Base-by-base conservation (phyloP, 768 basidiomycete species). In the Trametes gibbosa region DNA sequence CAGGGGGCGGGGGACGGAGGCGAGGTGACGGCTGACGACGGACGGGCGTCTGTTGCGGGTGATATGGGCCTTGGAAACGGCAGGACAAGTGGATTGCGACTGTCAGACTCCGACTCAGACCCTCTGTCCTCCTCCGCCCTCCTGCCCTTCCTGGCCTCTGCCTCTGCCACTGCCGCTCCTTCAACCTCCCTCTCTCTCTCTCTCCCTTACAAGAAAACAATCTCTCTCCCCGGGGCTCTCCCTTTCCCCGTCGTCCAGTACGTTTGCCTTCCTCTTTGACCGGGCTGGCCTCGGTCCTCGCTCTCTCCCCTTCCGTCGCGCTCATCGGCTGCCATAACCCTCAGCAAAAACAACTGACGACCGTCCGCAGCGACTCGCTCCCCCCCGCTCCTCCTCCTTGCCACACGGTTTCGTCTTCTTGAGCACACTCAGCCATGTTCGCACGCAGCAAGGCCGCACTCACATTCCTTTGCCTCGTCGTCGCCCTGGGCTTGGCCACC, bases 391-490 rank as follows among this genome's bases (percentile, higher is more conserved):
- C 54, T 52, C 52, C 51, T 24, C 50, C 53, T 29, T 46, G 42
- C 45, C 51, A 40, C 52, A 56, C 58, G 50, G 49, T 37, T 48
- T 42, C 46, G 45, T 45, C 58, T 41, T 39, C 39, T 49, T 54
- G 68, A 68, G 68, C 72, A 50, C 50, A 45, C 49, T 27, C 29
- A 56, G 50, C 55, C 61, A 89, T 87, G 86, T 75, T 79, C 67
- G 65, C 75, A 64, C 73, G 76, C 65, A 79, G 71, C 69, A 76
- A 74, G 66, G 68, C 82, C 68, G 74, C 77, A 65, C 75, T 87
- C 76, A 82, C 86, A 66, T 77, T 91, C 80, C 68, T 90, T 81
- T 76, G 84, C 69, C 81, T 73, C 70, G 64, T 84, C 67, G 77
- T 82, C 63, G 72, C 81, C 70, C 71, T 87, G 70, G 74, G 79